These are phyloP conservation scores for Codiaeum variegatum DNA, from an alignment of 441 rosid species.

Conservation along the genomic window DNA sequence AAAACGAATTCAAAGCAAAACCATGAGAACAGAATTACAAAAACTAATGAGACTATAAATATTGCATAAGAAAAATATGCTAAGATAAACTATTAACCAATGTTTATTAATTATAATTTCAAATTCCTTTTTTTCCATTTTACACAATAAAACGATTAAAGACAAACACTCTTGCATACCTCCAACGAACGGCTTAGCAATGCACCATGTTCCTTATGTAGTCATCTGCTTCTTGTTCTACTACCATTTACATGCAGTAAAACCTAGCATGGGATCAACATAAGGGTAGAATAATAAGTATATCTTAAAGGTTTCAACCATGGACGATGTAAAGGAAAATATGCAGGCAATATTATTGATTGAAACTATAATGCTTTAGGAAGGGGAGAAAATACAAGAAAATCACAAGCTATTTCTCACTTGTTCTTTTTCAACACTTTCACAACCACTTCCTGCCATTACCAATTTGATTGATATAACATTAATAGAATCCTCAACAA, in stretches of 20 bases:
- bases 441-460: constrained; percentile 78
- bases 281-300: constrained; percentile 12
- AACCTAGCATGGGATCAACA: constrained; percentile 43
- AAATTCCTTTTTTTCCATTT: no score
- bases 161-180: no score
- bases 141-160: no score
- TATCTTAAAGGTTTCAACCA: constrained; percentile 1
- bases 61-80: no score
- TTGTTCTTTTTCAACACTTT: constrained; percentile 61
- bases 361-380: neutral
- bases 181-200: no score
- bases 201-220: no score
- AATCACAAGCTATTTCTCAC: constrained; percentile 29
- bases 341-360: neutral
- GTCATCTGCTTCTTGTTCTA: constrained; percentile 52
- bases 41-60: no score
- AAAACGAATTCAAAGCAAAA: no score
- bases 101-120: no score
- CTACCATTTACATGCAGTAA: constrained; percentile 66
- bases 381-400: neutral
- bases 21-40: no score
- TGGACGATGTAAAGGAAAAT: neutral
- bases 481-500: constrained; percentile 31
- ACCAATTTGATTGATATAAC: constrained; percentile 60
- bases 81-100: no score